A percentile compares a stretch with the other conserved stretches of the same genome.
phyloP scores from a whole-genome alignment of 768 basidiomycete genomes.

The Exidia glandulosa region DNA sequence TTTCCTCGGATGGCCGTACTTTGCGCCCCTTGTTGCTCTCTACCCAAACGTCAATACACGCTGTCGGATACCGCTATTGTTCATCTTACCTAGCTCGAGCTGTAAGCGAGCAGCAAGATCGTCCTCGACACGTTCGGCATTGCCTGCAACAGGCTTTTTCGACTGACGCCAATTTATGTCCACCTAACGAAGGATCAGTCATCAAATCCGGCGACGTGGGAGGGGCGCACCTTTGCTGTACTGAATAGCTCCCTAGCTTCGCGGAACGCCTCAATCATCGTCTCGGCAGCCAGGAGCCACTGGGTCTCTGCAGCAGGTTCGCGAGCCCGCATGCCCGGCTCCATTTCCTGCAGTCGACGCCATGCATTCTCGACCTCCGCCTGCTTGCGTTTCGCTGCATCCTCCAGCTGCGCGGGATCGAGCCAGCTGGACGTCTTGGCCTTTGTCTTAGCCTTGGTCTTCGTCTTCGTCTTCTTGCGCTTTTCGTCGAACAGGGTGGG shows the following conservation, averaged over 20 bases:
- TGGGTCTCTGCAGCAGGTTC: slow-evolving; percentile 46
- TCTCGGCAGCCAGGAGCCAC: slow-evolving; percentile 80
- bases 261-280: slow-evolving; percentile 78
- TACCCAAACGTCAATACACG: slow-evolving; percentile 13
- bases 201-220: neutral
- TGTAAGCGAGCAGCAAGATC: slow-evolving; percentile 68
- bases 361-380: slow-evolving; percentile 51
- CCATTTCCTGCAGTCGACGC: slow-evolving; percentile 47
- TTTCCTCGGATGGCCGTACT: slow-evolving; percentile 33
- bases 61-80: neutral
- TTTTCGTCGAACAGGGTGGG: slow-evolving; percentile 51
- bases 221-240: slow-evolving; percentile 50
- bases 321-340: slow-evolving; percentile 40
- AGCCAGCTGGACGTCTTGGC: slow-evolving; percentile 35
- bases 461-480: slow-evolving; percentile 17
- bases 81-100: slow-evolving; percentile 51
- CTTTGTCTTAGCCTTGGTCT: slow-evolving; percentile 26
- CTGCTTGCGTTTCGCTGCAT: slow-evolving; percentile 56
- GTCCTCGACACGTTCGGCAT: slow-evolving; percentile 51
- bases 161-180: neutral
- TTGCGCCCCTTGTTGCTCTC: slow-evolving; percentile 45
- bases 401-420: slow-evolving; percentile 45
- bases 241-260: slow-evolving; percentile 79
- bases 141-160: slow-evolving; percentile 2
- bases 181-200: no score